Percentiles rank a stretch among this genome's conserved stretches.
Conservation (phyloP, 495 filamentous ascomycete genomes). For the Neurospora sp. region DNA sequence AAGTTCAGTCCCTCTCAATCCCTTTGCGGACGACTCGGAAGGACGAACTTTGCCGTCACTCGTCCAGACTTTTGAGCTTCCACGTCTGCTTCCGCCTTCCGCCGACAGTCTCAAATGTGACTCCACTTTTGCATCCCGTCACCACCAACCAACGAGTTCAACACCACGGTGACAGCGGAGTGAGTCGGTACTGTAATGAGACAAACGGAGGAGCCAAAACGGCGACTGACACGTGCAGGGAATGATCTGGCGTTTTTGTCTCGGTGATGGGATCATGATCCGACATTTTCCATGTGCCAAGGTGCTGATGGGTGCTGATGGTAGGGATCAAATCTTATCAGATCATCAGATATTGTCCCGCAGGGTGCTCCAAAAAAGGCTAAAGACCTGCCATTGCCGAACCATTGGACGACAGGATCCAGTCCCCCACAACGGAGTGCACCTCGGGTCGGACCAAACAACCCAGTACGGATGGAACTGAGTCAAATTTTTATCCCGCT, state of each 20-base stretch:
- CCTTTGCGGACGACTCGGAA: neutral
- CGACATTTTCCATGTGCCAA: constrained; percentile 18
- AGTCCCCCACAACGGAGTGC: constrained; percentile 7
- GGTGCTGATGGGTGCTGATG: neutral
- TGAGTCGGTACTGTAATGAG: no score
- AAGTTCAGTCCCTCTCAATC: neutral
- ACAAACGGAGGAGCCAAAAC: neutral
- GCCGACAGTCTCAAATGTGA: neutral
- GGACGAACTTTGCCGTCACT: neutral
- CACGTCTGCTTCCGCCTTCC: neutral
- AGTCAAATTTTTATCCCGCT: neutral
- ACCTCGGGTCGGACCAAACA: neutral
- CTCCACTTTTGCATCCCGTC: neutral
- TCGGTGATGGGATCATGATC: neutral
- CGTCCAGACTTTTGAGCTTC: neutral
- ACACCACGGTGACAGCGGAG: neutral
- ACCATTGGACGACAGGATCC: neutral
- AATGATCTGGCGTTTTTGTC: neutral
- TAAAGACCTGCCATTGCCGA: constrained; percentile 2
- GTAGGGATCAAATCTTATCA: constrained; percentile 32
- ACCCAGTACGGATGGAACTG: neutral
- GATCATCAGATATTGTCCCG: constrained; percentile 34
- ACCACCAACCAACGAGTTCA: neutral
- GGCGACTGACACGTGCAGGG: neutral
- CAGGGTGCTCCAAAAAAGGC: neutral